Base-by-base conservation (phyloP, 768 basidiomycete genomes). In the Fibroporia radiculosa region DNA sequence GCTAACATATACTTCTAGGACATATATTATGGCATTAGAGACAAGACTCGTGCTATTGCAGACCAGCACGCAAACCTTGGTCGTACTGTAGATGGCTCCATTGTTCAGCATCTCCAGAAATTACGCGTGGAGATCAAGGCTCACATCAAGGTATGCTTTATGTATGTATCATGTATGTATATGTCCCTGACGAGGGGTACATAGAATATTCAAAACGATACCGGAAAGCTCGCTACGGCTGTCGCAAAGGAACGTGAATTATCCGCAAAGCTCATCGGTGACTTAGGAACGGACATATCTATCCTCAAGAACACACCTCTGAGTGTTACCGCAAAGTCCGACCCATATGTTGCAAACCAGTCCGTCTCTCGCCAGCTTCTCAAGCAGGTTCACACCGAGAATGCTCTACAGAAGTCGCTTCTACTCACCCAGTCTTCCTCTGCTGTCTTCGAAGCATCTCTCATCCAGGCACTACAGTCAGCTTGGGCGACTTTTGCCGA, bases 401-500 rank as follows among this genome's bases (percentile, higher is more conserved):
- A 99, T 60, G 81, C 93, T 0, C 80, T 99, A 12, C 95, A 99
- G 66, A 99, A 98, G 63, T 89, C 85, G 2, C 88, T 97, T 57
- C 82, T 99, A 58, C 93, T 99, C 63, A 97, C 95, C 80, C 95
- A 99, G 56, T 92, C 93, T 53, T 95, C 95, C 62, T 88, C 84
- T 13, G 95, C 93, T 18, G 84, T 93, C 61, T 99, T 99, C 55
- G 96, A 98, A 64, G 88, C 91, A 53, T 93, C 93, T 42, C 89
- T 99, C 56, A 91, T 99, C 22, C 86, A 89, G 48, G 82, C 91
- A 2, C 78, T 99, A 50, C 92, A 98, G 64, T 93, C 91, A 16
- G 92, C 96, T 0, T 99, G 96, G 96, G 78, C 84, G 45, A 98
- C 95, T 0, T 99, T 86, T 60, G 89, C 93, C 56, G 95, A 98